phyloP scores from a whole-genome alignment of 306 rosid genomes.

The Luffa aegyptiaca region DNA sequence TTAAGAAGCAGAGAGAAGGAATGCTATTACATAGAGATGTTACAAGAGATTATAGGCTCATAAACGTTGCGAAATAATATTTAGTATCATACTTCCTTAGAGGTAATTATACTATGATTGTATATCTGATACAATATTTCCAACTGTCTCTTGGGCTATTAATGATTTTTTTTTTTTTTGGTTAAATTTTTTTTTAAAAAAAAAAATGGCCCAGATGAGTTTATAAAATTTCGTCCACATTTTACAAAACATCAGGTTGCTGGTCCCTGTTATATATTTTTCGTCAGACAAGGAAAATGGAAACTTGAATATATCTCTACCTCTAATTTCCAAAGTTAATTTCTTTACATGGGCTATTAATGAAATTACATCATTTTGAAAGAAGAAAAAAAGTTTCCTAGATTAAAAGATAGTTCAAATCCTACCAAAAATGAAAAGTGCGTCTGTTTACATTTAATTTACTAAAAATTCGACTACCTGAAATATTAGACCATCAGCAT shows the following conservation, averaged over 20 bases:
- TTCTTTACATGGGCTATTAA: not conserved
- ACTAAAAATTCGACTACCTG: conserved; percentile 48
- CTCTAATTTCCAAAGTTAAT: not conserved
- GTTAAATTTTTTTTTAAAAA: no score
- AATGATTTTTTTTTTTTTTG: not conserved
- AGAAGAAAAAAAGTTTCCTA: not conserved
- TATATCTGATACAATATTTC: not conserved
- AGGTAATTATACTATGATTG: not conserved
- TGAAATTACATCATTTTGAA: not conserved
- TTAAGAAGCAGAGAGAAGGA: not conserved
- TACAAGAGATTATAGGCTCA: not conserved
- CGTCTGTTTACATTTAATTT: not conserved
- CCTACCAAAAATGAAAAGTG: not conserved
- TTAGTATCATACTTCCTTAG: not conserved
- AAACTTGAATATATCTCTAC: not conserved
- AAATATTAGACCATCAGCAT: conserved; percentile 91
- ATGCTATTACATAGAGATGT: not conserved
- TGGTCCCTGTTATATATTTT: not conserved
- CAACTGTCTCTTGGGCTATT: not conserved
- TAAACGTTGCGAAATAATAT: not conserved
- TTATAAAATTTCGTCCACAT: not conserved
- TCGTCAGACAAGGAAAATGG: not conserved
- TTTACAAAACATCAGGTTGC: not conserved
- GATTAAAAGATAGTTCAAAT: not conserved
- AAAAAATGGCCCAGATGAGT: not conserved